A percentile compares a stretch with the other conserved stretches of the same genome.
Conservation (phyloP, 2,329 filamentous ascomycete genomes). For the Dryadomyces quercus-mongolicae region DNA sequence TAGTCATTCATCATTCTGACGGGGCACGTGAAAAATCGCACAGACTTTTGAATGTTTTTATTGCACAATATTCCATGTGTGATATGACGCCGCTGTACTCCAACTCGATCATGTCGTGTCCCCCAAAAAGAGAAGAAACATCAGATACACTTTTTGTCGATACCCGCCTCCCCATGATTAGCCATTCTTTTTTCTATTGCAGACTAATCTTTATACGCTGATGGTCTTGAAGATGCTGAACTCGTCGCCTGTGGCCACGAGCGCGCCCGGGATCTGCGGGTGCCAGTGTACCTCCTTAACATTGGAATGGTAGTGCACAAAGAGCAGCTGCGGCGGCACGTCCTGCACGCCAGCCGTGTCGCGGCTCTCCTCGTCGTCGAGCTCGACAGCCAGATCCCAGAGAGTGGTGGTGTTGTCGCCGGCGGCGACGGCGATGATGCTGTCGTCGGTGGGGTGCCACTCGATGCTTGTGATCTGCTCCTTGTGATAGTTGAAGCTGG, state of each 20-base stretch:
- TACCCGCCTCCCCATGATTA: background rate
- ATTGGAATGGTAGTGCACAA: slow-evolving; percentile 91
- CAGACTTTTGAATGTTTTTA: no score
- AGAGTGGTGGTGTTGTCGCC: slow-evolving; percentile 90
- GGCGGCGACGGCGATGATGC: slow-evolving; percentile 81
- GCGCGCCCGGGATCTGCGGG: slow-evolving; percentile 78
- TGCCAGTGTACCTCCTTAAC: slow-evolving; percentile 98
- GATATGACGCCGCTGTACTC: no score
- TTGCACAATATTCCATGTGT: no score
- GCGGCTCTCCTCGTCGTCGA: slow-evolving; percentile 93
- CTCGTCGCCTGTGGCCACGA: slow-evolving; percentile 82
- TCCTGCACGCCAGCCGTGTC: slow-evolving; percentile 79
- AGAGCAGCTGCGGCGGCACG: slow-evolving; percentile 86
- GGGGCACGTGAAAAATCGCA: no score
- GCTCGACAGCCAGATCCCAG: slow-evolving; percentile 92
- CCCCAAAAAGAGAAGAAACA: no score
- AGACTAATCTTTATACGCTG: slow-evolving; percentile 42
- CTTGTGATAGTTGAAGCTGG: slow-evolving; percentile 88
- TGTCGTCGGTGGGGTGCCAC: slow-evolving; percentile 97
- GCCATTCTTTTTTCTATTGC: background rate
- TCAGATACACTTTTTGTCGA: background rate
- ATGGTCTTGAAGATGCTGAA: slow-evolving; percentile 83
- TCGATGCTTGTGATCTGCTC: slow-evolving; percentile 93
- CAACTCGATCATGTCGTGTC: no score
- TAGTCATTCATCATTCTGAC: background rate